Percentiles rank a stretch among this genome's conserved stretches.
Conservation (phyloP, 306 rosid species). For the Citrullus mucosospermus region DNA sequence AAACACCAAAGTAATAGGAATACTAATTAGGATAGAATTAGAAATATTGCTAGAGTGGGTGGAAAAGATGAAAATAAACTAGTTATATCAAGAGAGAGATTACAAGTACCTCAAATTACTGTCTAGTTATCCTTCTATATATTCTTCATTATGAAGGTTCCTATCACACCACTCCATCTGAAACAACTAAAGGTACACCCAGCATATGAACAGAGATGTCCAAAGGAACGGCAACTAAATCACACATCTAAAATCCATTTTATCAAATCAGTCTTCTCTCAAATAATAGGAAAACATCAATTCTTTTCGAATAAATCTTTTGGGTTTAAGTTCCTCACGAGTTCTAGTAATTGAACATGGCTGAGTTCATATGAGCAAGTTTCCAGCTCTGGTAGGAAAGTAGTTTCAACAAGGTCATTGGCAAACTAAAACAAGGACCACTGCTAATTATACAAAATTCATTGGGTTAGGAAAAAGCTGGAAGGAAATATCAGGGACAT, state of each 20-base stretch:
- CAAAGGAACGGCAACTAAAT: not conserved
- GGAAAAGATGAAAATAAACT: no score
- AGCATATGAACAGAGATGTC: not conserved
- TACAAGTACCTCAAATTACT: not conserved
- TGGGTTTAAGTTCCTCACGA: not conserved
- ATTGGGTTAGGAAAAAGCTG: not conserved
- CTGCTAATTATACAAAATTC: not conserved
- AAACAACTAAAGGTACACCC: not conserved
- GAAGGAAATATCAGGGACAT: not conserved
- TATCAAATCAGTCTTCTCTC: not conserved
- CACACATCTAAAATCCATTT: not conserved
- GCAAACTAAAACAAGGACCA: not conserved
- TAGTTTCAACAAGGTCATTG: not conserved
- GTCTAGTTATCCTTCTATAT: no score
- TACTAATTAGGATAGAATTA: not conserved
- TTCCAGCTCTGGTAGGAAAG: not conserved
- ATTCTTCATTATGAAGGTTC: not conserved
- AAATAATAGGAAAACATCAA: not conserved
- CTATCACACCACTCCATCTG: not conserved
- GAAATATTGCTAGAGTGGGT: not conserved
- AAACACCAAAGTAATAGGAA: not conserved
- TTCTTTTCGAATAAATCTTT: not conserved
- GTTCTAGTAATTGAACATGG: not conserved
- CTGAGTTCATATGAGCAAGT: not conserved
- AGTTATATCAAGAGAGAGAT: not conserved